Evolutionary conservation across 805 yeast species (phyloP).

Genomic region (Suhomyces emberorum): DNA sequence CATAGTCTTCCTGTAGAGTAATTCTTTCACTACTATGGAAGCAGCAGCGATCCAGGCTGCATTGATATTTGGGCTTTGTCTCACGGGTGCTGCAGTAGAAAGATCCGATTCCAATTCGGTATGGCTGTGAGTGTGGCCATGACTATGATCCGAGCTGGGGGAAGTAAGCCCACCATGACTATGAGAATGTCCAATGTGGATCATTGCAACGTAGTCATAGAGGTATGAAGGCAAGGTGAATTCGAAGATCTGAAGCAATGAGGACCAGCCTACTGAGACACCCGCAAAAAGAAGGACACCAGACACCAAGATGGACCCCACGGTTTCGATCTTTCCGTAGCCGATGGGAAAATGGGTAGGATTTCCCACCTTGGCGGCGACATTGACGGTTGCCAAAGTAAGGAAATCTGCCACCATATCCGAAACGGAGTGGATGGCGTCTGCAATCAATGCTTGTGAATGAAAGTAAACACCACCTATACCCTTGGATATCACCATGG

Average conservation of each 20-base stretch:
- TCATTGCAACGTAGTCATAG: slow-evolving; percentile 49
- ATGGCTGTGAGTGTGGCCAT: slow-evolving; percentile 12
- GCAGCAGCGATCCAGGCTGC: slow-evolving; percentile 97
- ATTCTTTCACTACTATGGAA: slow-evolving; percentile 82
- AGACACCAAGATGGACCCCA: slow-evolving; percentile 88
- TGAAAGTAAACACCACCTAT: slow-evolving; percentile 89
- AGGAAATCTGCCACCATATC: slow-evolving; percentile 88
- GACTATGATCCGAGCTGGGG: not conserved
- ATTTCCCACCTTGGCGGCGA: slow-evolving; percentile 53
- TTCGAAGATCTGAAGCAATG: slow-evolving; percentile 64
- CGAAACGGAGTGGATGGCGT: slow-evolving; percentile 88
- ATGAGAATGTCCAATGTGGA: slow-evolving; percentile 53
- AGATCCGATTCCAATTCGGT: slow-evolving; percentile 22
- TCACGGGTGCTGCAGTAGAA: not conserved
- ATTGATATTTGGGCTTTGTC: slow-evolving; percentile 56
- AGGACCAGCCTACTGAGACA: slow-evolving; percentile 83
- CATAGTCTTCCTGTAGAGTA: slow-evolving; percentile 80
- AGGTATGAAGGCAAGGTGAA: slow-evolving; percentile 63
- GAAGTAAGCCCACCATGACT: slow-evolving; percentile 34
- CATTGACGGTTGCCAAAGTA: slow-evolving; percentile 84
- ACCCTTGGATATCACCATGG: slow-evolving; percentile 84
- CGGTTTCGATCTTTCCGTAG: slow-evolving; percentile 87
- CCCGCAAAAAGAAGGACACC: slow-evolving; percentile 84
- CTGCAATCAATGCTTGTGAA: slow-evolving; percentile 92
- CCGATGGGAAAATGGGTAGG: slow-evolving; percentile 79